These are phyloP conservation scores for Kappamyces sp. DNA, from an alignment of 192 early-diverging fungal species.

Conservation along the genomic window DNA sequence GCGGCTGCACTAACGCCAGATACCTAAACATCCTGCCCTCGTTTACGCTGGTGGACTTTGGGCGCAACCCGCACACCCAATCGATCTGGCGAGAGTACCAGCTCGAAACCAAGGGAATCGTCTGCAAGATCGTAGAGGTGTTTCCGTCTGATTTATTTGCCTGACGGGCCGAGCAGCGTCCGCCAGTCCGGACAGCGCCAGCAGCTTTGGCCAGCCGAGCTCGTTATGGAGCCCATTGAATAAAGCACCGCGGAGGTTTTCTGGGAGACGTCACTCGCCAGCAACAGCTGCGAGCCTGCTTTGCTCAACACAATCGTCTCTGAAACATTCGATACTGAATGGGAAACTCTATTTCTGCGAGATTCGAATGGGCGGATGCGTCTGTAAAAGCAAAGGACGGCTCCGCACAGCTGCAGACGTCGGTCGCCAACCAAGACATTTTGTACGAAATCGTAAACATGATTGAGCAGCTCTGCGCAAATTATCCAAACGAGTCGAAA, in stretches of 20 bases:
- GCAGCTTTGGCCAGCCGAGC: no score
- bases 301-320: no score
- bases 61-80: conserved; percentile 14
- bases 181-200: no score
- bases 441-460: conserved; percentile 41
- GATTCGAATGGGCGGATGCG: conserved; percentile 26
- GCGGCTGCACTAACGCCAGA: conserved; percentile 11
- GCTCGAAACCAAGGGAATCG: neutral
- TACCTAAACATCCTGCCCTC: conserved; percentile 43
- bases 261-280: no score
- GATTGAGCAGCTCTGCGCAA: conserved; percentile 37
- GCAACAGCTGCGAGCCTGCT: no score
- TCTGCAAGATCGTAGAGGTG: conserved; percentile 2
- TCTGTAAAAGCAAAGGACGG: conserved; percentile 12
- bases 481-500: conserved; percentile 36
- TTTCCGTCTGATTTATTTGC: conserved; percentile 13
- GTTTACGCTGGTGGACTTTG: conserved; percentile 27
- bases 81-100: conserved; percentile 1
- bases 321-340: conserved; percentile 15
- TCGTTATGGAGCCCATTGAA: no score
- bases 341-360: conserved; percentile 40
- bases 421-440: conserved; percentile 38
- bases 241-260: no score
- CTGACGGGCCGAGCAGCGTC: no score
- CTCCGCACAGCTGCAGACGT: conserved; percentile 30